Conservation (phyloP, 257 asterid genomes). For the Przewalskia tangutica region DNA sequence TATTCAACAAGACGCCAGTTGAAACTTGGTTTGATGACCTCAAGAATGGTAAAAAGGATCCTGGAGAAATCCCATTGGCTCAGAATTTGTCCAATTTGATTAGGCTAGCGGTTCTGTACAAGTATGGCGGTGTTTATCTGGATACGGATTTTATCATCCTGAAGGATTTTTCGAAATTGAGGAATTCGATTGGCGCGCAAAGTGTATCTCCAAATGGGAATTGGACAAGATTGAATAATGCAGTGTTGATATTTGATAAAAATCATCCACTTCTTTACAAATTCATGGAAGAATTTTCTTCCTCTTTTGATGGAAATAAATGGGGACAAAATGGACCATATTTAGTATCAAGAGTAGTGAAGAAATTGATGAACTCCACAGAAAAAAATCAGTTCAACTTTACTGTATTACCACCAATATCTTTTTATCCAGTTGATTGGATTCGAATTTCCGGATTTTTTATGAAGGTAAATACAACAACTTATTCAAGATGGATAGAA, state of each 20-base stretch:
- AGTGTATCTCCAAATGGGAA: conserved; percentile 36
- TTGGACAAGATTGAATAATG: conserved; percentile 76
- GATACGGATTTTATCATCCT: conserved; percentile 60
- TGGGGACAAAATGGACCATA: conserved; percentile 92
- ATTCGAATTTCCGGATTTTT: conserved; percentile 28
- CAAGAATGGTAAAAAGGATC: conserved; percentile 33
- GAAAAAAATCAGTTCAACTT: conserved; percentile 6
- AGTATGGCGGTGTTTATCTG: conserved; percentile 63
- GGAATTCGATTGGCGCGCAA: conserved; percentile 68
- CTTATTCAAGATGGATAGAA: conserved; percentile 30
- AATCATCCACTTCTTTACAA: conserved; percentile 42
- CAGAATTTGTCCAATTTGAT: conserved; percentile 67
- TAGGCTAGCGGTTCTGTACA: conserved; percentile 53
- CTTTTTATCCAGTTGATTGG: conserved; percentile 75
- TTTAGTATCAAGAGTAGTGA: conserved; percentile 59
- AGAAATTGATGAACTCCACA: conserved; percentile 7
- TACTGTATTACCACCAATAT: conserved; percentile 42
- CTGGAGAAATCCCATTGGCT: conserved; percentile 54
- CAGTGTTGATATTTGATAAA: conserved; percentile 51
- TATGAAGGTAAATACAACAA: conserved; percentile 15
- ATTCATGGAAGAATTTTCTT: conserved; percentile 64
- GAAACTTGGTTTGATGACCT: conserved; percentile 44
- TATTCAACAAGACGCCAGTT: conserved; percentile 43
- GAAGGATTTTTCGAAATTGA: conserved; percentile 39
- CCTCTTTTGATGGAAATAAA: conserved; percentile 47